Base-by-base conservation (phyloP, 2,329 filamentous ascomycete genomes). In the Monosporascus sp. region DNA sequence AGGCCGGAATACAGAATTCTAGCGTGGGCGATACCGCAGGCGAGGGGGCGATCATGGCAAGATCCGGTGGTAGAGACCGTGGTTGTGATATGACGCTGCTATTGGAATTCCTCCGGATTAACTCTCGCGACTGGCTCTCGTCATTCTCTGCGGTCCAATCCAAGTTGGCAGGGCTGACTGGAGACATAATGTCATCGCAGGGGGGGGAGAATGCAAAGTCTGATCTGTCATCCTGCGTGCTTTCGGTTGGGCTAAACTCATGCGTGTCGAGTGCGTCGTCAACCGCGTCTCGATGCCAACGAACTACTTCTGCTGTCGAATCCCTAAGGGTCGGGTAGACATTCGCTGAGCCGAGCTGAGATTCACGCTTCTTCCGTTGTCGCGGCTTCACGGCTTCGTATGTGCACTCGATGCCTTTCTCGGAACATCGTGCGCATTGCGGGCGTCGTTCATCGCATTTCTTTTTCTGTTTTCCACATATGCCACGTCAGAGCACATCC, bases 371-470 rank as follows among this genome's bases (percentile, higher is more conserved):
- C 57, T 65, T 71, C 35, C 72, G 65, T 59, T 74, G 72, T 37
- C 73, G 71, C 9, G 73, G 73, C 48, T 67, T 70, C 20, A 79
- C 72, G 40, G 74, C 68, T 53, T 80, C 78, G 57, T 82, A 82
- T 2, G 70, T 65, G 60, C 79, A 82, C 22, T 75, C 71, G 46
- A 77, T 68, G 49, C 70, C 70, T 41, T 74, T 72, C 63, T 82
- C 79, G 43, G 68, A 60, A 63, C 79, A 82, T 41, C 79, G 77
- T 22, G 74, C 69, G 60, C 79, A 82, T 46, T 71, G 68, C 3
- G 79, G 79, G 7, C 78, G 74, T 37, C 65, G 69, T 64, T 82
- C 79, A 60, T 82, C 77, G 60, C 79, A 82, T 68, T 82, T 82
- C 65, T 82, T 82, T 65, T 82, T 82, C 79, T 82, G 55, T 57